These are phyloP conservation scores for Fraxinus cuspidata DNA, from an alignment of 257 asterid genomes.

Conservation along the genomic window DNA sequence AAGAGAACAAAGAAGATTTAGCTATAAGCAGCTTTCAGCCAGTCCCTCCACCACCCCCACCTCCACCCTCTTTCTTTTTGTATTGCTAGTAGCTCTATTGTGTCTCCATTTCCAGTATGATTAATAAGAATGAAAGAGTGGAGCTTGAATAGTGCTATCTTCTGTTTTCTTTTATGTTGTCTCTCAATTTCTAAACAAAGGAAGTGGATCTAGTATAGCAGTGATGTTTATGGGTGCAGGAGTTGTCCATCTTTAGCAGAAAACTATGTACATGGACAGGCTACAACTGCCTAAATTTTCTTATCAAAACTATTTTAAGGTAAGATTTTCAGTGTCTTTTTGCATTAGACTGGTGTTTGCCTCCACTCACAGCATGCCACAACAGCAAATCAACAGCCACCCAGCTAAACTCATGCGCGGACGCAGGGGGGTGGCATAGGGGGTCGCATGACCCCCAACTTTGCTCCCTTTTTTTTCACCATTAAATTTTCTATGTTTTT, in stretches of 20 bases:
- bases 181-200: conserved; percentile 5
- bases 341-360: conserved; percentile 17
- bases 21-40: background rate
- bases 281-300: conserved; percentile 23
- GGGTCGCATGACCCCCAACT: no score
- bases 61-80: background rate
- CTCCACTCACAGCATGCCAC: conserved; percentile 16
- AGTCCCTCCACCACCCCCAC: background rate
- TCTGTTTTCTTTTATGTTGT: background rate
- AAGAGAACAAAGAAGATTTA: conserved; percentile 33
- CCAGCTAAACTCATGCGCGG: background rate
- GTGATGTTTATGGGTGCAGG: no score
- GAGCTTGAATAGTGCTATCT: conserved; percentile 66
- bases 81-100: conserved; percentile 47
- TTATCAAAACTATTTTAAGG: conserved; percentile 28
- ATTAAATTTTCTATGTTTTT: no score
- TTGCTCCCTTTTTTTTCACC: no score
- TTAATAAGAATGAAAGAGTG: conserved; percentile 33
- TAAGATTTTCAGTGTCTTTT: background rate
- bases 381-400: conserved; percentile 21
- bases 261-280: conserved; percentile 33
- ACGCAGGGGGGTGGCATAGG: no score
- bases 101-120: conserved; percentile 52
- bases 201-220: background rate
- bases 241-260: conserved; percentile 28